Base-by-base conservation (phyloP, 257 asterid species). In the Capsicum rhomboideum region DNA sequence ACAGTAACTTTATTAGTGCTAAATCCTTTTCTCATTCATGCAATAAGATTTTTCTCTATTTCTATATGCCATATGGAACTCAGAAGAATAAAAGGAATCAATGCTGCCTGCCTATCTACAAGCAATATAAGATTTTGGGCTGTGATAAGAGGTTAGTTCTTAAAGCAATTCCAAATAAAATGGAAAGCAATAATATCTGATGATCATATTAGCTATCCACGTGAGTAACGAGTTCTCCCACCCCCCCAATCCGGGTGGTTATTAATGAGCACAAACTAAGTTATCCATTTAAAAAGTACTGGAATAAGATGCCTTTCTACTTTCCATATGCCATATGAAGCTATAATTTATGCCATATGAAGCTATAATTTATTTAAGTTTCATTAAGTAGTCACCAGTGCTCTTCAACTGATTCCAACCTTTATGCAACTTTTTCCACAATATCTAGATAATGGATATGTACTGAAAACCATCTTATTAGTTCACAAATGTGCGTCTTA, bases 281-380 rank as follows among this genome's bases (percentile, higher is more conserved):
- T 23, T 74, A 72, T 72, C 58, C 37, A 72, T 54, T 23, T 13
- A 75, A 75, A 71, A 49, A 61, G 14, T 13, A 49, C 8, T 6
- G 42, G 80, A 75, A 75, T 75, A 53, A 75, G 81, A 75, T 75
- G 61, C 81, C 61, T 49, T 72, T 74, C 59, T 75, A 75, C 59
- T 75, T 49, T 75, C 34, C 61, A 26, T 16, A 49, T 23, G 8
- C 17, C 81, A 75, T 49, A 49, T 75, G 81, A 46, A 75, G 42
- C 8, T 46, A 44, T 72, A 75, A 26, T 17, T 49, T 26, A 28
- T 75, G 8, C 17, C 81, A 75, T 49, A 49, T 75, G 81, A 46
- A 75, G 42, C 8, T 46, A 44, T 72, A 75, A 26, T 17, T 49
- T 26, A 28, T 75, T 21, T 11, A 11, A 6, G 79, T 42, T 20